These are phyloP conservation scores for Sisymbrium irio DNA, from an alignment of 345 rosid species.

Conservation along the genomic window DNA sequence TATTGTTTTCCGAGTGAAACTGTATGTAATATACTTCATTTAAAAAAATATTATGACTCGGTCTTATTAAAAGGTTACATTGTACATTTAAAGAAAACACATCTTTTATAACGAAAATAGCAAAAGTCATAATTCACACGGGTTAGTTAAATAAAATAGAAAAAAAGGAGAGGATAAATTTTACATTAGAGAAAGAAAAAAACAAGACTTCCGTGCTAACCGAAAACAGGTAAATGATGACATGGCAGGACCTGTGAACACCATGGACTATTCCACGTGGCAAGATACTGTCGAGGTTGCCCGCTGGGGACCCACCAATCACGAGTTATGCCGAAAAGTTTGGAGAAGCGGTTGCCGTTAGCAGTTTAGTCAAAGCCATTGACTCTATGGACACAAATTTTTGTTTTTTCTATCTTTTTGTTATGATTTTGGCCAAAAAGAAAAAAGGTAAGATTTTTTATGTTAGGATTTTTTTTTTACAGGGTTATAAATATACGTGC, in stretches of 20 bases:
- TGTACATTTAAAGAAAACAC: too few species aligned
- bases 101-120: too few species aligned
- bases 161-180: too few species aligned
- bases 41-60: too few species aligned
- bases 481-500: neutral
- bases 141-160: too few species aligned
- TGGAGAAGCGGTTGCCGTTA: constrained; percentile 34
- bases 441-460: neutral
- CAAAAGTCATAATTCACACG: too few species aligned
- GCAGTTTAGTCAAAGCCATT: constrained; percentile 27
- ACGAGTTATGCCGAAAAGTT: constrained; percentile 12
- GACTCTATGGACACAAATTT: neutral
- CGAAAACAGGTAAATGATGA: neutral
- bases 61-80: too few species aligned
- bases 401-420: neutral
- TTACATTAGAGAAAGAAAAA: neutral
- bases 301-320: constrained; percentile 21
- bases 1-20: neutral
- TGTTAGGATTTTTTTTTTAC: neutral
- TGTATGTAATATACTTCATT: neutral
- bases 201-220: neutral
- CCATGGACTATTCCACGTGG: constrained; percentile 19
- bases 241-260: neutral
- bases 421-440: neutral
- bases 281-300: neutral